Base-by-base conservation (phyloP, 1,284 basidiomycete species). In the Microbotryum lychnidis-dioicae region DNA sequence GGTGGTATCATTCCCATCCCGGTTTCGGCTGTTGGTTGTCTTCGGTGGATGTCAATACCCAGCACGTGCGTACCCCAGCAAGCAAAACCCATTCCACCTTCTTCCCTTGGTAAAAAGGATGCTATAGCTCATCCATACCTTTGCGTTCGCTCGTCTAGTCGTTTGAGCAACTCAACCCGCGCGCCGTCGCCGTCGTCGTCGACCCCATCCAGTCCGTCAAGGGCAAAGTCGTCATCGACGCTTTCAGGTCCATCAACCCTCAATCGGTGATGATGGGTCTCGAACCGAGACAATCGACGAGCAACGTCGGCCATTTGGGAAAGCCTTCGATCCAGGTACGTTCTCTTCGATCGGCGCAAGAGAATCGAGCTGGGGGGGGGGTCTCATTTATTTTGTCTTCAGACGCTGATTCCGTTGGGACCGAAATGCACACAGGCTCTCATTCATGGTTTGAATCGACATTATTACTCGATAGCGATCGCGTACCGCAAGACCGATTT, bases 1-100 rank as follows among this genome's bases (percentile, higher is more conserved):
- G 96, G 9, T 99, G 96, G 96, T 99, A 99, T 76, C 96, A 99
- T 77, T 98, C 96, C 54, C 96, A 99, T 80, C 96, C 96, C 58
- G 96, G 96, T 33, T 99, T 98, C 76, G 96, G 96, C 6, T 99
- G 96, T 77, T 99, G 96, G 96, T 79, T 99, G 47, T 96, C 91
- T 55, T 93, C 91, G 70, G 96, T 98, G 47, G 96, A 99, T 79
- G 93, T 98, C 75, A 97, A 98, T 79, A 99, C 96, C 6, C 96
- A 99, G 76, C 93, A 96, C 79, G 91, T 87, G 63, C 63, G 81
- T 71, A 25, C 62, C 10, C 10, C 21, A 18, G 14, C 33, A 52
- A 62, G 20, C 33, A 52, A 62, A 49, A 57, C 65, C 57, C 37
- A 42, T 61, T 10, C 31, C 31, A 8, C 31, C 7, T 31, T 9